Conservation (phyloP, 352 stramenopile species). For the Phytopythium aichiense region DNA sequence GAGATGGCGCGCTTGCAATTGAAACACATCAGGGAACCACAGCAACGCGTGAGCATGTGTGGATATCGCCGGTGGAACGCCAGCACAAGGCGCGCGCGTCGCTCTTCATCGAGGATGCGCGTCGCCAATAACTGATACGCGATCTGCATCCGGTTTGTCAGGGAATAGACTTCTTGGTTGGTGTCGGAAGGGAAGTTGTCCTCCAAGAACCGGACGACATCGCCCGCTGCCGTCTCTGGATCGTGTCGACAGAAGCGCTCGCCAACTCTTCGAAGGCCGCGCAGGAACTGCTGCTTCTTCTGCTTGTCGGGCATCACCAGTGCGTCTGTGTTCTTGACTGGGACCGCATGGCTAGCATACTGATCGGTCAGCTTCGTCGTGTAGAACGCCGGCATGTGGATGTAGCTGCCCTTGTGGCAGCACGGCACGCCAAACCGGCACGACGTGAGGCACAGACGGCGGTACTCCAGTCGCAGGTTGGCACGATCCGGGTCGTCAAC, state of each 20-base stretch:
- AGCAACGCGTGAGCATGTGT: constrained; percentile 30
- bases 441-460: constrained; percentile 10
- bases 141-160: background rate
- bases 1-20: constrained; percentile 33
- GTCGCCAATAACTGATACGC: constrained; percentile 20
- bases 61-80: constrained; percentile 25
- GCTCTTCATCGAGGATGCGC: constrained; percentile 34
- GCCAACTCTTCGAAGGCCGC: constrained; percentile 13
- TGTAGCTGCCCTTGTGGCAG: constrained; percentile 25
- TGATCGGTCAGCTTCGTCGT: background rate
- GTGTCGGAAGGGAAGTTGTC: constrained; percentile 14
- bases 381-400: constrained; percentile 18
- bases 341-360: background rate
- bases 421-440: constrained; percentile 24
- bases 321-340: background rate
- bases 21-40: constrained; percentile 27
- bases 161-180: background rate
- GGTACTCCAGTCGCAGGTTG: constrained; percentile 11
- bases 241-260: constrained; percentile 14
- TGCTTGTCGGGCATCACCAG: constrained; percentile 8
- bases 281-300: constrained; percentile 9
- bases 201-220: constrained; percentile 13
- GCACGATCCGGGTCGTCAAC: background rate
- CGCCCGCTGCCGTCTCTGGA: constrained; percentile 11
- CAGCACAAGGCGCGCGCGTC: constrained; percentile 37